These are phyloP conservation scores for Aspergillus ellipticus DNA, from an alignment of 495 filamentous ascomycete species.

Conservation along the genomic window DNA sequence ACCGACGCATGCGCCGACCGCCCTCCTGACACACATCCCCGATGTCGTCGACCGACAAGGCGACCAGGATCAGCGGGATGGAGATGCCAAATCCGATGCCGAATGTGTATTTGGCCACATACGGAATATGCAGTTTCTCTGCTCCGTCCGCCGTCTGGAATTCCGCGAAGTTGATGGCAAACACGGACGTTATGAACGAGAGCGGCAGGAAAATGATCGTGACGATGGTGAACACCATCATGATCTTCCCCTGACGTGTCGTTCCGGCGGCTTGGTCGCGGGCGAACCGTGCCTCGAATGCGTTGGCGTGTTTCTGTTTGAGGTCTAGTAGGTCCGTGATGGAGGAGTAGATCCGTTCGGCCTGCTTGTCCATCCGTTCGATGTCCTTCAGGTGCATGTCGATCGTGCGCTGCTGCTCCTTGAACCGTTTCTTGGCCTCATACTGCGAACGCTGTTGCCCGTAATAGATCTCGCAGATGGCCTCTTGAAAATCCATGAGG, in stretches of 20 bases:
- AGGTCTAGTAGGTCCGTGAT: conserved; percentile 61
- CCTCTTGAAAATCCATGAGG: conserved; percentile 51
- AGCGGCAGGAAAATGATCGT: conserved; percentile 66
- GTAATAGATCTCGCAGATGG: conserved; percentile 49
- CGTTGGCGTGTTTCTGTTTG: conserved; percentile 68
- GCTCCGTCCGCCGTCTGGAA: conserved; percentile 35
- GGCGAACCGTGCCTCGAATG: conserved; percentile 65
- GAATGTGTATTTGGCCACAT: conserved; percentile 63
- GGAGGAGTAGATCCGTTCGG: conserved; percentile 58
- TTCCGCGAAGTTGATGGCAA: conserved; percentile 60
- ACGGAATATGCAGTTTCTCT: conserved; percentile 44
- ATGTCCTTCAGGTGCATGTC: conserved; percentile 62
- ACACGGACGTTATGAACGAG: conserved; percentile 64
- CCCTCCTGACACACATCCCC: conserved; percentile 35
- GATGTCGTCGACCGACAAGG: conserved; percentile 56
- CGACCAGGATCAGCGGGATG: conserved; percentile 57
- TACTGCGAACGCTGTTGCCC: conserved; percentile 39
- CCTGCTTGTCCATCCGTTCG: conserved; percentile 65
- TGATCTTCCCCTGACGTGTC: conserved; percentile 64
- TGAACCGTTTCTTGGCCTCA: conserved; percentile 56
- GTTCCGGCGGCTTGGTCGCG: conserved; percentile 64
- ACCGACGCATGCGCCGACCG: conserved; percentile 21
- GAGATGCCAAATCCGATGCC: conserved; percentile 65
- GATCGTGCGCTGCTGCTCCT: conserved; percentile 58
- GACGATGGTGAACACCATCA: conserved; percentile 73